Base-by-base conservation (phyloP, 2,329 filamentous ascomycete species). In the Ambrosiella cleistominuta region DNA sequence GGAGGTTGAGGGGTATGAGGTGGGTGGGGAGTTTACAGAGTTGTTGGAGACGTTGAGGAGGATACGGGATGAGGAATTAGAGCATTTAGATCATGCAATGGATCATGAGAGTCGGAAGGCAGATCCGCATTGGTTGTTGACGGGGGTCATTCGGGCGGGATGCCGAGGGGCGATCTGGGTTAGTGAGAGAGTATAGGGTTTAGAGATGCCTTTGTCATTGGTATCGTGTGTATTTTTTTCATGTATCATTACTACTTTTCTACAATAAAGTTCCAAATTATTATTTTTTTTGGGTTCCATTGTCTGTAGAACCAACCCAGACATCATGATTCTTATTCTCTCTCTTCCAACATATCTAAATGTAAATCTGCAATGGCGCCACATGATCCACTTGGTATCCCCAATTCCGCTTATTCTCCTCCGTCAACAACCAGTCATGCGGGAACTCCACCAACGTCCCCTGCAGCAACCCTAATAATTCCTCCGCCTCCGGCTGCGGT, bases 371-470 rank as follows among this genome's bases (percentile, higher is more conserved):
- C 71, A 98, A 75, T 59, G 93, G 93, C 65, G 93, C 94, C 68
- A 98, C 84, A 69, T 94, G 85, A 69, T 98, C 93, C 58, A 97
- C 88, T 67, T 91, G 88, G 71, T 95, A 97, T 62, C 96, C 79
- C 93, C 93, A 98, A 67, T 96, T 95, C 59, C 89, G 88, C 63
- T 88, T 90, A 66, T 83, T 81, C 73, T 97, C 93, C 71, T 97
- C 93, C 58, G 84, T 86, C 64, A 86, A 80, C 57, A 95, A 79
- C 89, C 94, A 98, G 66, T 98, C 88, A 70, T 97, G 95, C 5
- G 93, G 93, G 75, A 94, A 98, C 62, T 88, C 74, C 35, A 98
- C 90, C 56, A 98, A 70, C 67, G 90, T 83, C 1, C 93, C 93
- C 69, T 97, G 91, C 35, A 93, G 79, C 72, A 93, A 72, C 62